Percentiles rank a stretch among this genome's conserved stretches.
Conservation (phyloP, 1,284 basidiomycete species). For the Ceratobasidium sp. region DNA sequence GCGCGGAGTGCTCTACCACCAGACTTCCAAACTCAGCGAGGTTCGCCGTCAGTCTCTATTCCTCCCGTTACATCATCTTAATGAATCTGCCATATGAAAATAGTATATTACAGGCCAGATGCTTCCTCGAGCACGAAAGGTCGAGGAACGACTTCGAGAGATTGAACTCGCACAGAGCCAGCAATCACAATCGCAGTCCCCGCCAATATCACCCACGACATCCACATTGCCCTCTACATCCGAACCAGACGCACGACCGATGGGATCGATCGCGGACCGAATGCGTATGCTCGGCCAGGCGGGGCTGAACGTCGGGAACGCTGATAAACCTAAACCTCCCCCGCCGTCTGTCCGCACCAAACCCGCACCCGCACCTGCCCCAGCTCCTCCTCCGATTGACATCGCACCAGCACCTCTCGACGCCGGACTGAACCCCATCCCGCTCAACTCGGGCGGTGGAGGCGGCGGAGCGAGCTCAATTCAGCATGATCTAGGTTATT, state of each 20-base stretch:
- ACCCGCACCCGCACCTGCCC: conserved; percentile 16
- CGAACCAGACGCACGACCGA: conserved; percentile 45
- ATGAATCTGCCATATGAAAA: neutral
- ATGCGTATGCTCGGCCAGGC: conserved; percentile 58
- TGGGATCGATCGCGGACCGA: conserved; percentile 59
- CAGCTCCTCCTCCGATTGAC: conserved; percentile 4
- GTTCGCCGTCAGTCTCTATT: conserved; percentile 13
- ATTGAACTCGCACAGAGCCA: conserved; percentile 32
- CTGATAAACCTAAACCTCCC: conserved; percentile 48
- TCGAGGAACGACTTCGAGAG: conserved; percentile 44
- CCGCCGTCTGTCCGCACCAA: conserved; percentile 46
- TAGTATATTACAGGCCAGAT: conserved; percentile 38
- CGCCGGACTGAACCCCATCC: conserved; percentile 15
- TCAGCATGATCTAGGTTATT: conserved; percentile 40
- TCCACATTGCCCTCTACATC: conserved; percentile 40
- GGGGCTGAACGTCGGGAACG: conserved; percentile 57
- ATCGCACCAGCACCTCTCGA: conserved; percentile 5
- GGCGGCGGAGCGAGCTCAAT: conserved; percentile 31
- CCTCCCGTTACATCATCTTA: conserved; percentile 20
- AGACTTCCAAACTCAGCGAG: conserved; percentile 39
- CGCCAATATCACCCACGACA: conserved; percentile 14
- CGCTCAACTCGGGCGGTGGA: conserved; percentile 10
- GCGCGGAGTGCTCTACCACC: conserved; percentile 47
- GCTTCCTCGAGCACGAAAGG: conserved; percentile 38
- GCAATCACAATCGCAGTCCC: neutral